Evolutionary conservation across 768 basidiomycete genomes (phyloP), one percentile per base, ranked within the genome.

Genomic region (Pluteus cervinus): DNA sequence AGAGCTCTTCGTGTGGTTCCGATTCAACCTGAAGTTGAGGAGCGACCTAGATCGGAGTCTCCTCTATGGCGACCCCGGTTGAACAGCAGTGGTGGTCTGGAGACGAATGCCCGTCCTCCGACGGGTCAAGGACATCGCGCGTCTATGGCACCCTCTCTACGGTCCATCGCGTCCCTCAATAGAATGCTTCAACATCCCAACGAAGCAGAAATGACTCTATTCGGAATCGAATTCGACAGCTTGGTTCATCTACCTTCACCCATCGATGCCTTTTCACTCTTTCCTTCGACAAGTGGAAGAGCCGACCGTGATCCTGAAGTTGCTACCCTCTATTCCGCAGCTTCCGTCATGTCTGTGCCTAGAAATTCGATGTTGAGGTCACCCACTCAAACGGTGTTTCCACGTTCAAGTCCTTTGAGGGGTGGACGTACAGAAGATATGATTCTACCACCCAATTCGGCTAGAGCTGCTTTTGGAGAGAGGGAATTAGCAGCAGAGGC

Each of bases 401-500:
- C 30, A 44, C 16, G 40, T 14, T 22, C 49, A 46, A 15, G 54
- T n/a, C n/a, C n/a, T n/a, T n/a, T n/a, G n/a, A n/a, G n/a, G n/a
- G n/a, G n/a, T n/a, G n/a, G n/a, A 3, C 59, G 60, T 14, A 63
- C 58, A 3, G 57, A 61, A 21, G 66, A 69, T 14, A 61, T 61
- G 1, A 46, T 63, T 37, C 49, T 67, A 37, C 57, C 55, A 9
- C 25, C 52, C 17, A 62, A 54, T 31, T 69, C 63, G 22, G 63
- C 68, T 0, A 73, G 71, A 6, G 62, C 68, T 2, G 67, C 70
- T 6, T 81, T 73, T 46, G 80, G 86, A 47, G 67, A 71, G 12
- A 73, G 90, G 10, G 96, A 99, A 44, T 66, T 93, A 4, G 87
- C 86, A 0, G 71, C 75, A 1, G 87, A 91, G 34, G 96, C 92